phyloP scores from a whole-genome alignment of 169 alveolate genomes.

The Eimeria tenella region DNA sequence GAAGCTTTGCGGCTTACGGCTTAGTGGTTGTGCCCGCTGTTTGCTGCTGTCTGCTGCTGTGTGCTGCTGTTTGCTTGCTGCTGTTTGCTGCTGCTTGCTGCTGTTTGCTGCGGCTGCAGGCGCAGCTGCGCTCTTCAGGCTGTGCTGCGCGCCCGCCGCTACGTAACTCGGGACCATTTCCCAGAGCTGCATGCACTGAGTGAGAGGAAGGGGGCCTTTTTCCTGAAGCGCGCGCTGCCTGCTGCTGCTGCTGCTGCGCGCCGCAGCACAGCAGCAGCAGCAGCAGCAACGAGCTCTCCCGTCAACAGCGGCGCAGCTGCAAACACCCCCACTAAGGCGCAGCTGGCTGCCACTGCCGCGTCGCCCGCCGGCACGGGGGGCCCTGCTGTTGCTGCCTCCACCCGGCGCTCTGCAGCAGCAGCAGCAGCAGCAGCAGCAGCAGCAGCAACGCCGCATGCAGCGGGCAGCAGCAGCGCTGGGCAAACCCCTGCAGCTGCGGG shows the following conservation, averaged over 20 bases:
- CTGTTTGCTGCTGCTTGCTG: background rate
- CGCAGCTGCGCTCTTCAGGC: constrained; percentile 69
- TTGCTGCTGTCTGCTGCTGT: no score
- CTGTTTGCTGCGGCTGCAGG: constrained; percentile 29
- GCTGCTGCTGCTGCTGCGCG: constrained; percentile 54
- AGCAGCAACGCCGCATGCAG: constrained; percentile 19
- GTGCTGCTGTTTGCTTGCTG: background rate
- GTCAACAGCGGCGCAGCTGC: constrained; percentile 13
- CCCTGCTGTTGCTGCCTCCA: background rate
- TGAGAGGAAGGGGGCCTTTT: constrained; percentile 57
- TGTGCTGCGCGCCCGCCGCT: constrained; percentile 63
- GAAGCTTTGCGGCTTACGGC: background rate
- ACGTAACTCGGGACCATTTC: constrained; percentile 46
- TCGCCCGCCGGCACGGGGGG: background rate
- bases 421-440: constrained; percentile 44
- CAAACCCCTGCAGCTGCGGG: constrained; percentile 1
- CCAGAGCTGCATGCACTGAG: constrained; percentile 73
- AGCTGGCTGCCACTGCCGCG: background rate
- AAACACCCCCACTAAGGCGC: constrained; percentile 21
- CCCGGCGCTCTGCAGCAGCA: constrained; percentile 25
- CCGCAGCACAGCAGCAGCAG: constrained; percentile 53
- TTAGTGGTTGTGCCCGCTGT: background rate
- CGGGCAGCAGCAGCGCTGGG: background rate
- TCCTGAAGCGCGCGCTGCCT: constrained; percentile 12
- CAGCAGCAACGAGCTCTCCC: background rate